Evolutionary conservation across 1,284 basidiomycete genomes (phyloP), one percentile per base, ranked within the genome.

Genomic region (Puccinia coronata): DNA sequence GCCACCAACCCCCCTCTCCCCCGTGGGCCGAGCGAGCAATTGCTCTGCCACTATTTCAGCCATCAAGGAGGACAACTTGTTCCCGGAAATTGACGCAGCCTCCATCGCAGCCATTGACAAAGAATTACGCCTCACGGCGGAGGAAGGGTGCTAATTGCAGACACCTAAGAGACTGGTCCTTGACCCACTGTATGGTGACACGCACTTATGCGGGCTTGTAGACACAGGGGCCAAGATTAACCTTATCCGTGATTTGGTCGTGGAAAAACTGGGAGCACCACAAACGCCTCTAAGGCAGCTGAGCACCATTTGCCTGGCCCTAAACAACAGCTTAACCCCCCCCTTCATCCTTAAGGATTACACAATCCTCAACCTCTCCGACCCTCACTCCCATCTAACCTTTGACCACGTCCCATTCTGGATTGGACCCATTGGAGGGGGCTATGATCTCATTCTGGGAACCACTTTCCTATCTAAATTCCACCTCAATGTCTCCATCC

Each of bases 381-480:
- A 65, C n/a, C 16, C 61, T 20, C 4, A 25, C 8, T 36, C 61
- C 18, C 16, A 34, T 4, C 16, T 39, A 20, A 18, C 2, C 5
- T 65, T 65, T n/a, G 16, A 65, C 2, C 18, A 65, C 39, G 61
- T 65, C 2, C 12, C 31, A 18, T 28, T 72, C n/a, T 20, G 25
- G 31, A 6, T 72, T 8, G 69, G 69, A 8, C 43, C 41, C 9
- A 70, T 72, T 6, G 69, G 2, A 6, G 31, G 69, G 8, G 8
- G 41, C 51, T 36, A 49, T 39, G 69, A 72, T 28, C 11, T 72
- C 41, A 72, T 72, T 16, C 43, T 72, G 5, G 69, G 69, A 16
- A 72, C 36, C 11, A 14, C 43, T 3, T 72, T 72, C 43, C 25
- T 72, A 25, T 31, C 41, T 20, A 14, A 5, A 1, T 72, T 72